Evolutionary conservation across 139 green algal genomes (phyloP).

Genomic region (Haematococcus sp.): DNA sequence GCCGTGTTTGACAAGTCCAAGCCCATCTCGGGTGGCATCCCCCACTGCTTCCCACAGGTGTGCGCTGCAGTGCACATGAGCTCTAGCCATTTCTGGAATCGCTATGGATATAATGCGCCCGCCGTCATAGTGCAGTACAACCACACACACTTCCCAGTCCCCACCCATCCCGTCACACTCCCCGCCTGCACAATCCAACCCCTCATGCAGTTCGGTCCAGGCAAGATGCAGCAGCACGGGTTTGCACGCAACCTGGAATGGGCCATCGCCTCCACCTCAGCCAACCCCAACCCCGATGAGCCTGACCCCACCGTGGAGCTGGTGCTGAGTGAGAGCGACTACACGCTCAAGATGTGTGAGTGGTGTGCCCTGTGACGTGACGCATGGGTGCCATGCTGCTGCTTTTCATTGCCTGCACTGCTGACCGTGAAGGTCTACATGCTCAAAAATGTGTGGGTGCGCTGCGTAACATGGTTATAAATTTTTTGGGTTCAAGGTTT

Average conservation of each 20-base stretch:
- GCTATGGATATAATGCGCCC: too few species aligned
- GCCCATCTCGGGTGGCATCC: slow-evolving; percentile 89
- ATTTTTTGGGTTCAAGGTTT: too few species aligned
- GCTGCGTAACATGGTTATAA: too few species aligned
- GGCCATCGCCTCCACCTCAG: slow-evolving; percentile 71
- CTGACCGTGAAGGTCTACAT: too few species aligned
- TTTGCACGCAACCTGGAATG: slow-evolving; percentile 97
- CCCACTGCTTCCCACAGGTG: slow-evolving; percentile 94
- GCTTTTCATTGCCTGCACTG: neutral
- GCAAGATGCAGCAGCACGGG: slow-evolving; percentile 92
- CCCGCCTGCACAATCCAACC: too few species aligned
- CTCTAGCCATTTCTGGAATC: too few species aligned
- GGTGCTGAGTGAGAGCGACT: slow-evolving; percentile 82
- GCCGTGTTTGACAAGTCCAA: slow-evolving; percentile 93
- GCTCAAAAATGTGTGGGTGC: too few species aligned
- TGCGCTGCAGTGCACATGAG: neutral
- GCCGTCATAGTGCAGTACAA: too few species aligned
- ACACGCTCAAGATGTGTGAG: slow-evolving; percentile 85
- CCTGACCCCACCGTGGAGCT: slow-evolving; percentile 59
- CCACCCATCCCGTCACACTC: too few species aligned
- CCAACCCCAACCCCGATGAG: slow-evolving; percentile 91
- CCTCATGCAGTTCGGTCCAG: slow-evolving; percentile 89
- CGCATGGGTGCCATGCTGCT: neutral
- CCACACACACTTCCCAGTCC: too few species aligned
- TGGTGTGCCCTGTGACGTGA: neutral